Evolutionary conservation across 345 rosid species (phyloP).

Genomic region (Cardamine occulta): DNA sequence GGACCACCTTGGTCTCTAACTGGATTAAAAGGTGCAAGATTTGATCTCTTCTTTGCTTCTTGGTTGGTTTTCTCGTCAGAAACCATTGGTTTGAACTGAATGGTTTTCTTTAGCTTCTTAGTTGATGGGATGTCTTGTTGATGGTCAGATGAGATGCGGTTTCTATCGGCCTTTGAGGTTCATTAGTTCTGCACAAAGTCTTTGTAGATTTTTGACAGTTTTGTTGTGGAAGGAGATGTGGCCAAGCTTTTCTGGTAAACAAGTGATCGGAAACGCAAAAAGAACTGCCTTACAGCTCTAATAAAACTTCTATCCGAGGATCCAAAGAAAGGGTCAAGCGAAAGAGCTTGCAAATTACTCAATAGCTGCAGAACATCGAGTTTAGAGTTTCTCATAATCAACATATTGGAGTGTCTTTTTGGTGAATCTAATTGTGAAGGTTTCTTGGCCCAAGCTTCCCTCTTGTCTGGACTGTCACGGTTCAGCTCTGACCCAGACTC

Average conservation of each 20-base stretch:
- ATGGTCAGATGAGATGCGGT: conserved; percentile 69
- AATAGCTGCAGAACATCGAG: conserved; percentile 55
- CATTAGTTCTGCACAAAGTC: conserved; percentile 49
- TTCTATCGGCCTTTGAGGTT: conserved; percentile 63
- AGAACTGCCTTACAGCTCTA: conserved; percentile 51
- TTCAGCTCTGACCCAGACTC: conserved; percentile 44
- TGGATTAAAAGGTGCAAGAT: conserved; percentile 27
- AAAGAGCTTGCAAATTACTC: conserved; percentile 67
- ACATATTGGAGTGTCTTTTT: conserved; percentile 46
- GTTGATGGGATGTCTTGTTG: conserved; percentile 71
- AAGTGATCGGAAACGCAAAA: conserved; percentile 65
- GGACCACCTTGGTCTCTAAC: conserved; percentile 47
- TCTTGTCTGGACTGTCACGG: conserved; percentile 50
- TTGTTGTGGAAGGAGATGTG: conserved; percentile 45
- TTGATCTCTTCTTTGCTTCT: conserved; percentile 49
- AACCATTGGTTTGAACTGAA: conserved; percentile 56
- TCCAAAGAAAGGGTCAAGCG: conserved; percentile 70
- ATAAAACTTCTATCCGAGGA: conserved; percentile 51
- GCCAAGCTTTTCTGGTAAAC: conserved; percentile 71
- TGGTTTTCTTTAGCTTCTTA: conserved; percentile 62
- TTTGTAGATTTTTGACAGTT: conserved; percentile 53
- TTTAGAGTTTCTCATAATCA: conserved; percentile 43
- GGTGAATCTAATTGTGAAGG: conserved; percentile 36
- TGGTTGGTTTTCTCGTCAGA: conserved; percentile 61
- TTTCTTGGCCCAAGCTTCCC: conserved; percentile 48